Evolutionary conservation across 805 yeast species (phyloP).

Genomic region (Myxozyma lipomycoides): DNA sequence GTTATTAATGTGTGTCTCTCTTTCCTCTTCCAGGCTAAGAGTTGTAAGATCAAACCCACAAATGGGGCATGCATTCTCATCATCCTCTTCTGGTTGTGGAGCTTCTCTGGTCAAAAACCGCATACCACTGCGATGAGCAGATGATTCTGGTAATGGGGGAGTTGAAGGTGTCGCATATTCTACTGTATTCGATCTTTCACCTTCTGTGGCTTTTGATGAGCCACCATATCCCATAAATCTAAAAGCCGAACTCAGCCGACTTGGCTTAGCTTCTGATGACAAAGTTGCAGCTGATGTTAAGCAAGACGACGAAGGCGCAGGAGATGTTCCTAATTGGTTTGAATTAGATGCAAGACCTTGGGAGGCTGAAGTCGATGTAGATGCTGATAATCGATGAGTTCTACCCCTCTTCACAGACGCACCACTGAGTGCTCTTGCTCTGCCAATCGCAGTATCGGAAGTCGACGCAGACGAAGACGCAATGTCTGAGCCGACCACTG

Average conservation of each 20-base stretch:
- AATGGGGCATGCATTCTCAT: slow-evolving; percentile 40
- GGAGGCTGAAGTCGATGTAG: slow-evolving; percentile 2
- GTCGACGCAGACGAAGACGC: slow-evolving; percentile 13
- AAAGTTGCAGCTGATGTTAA: not conserved
- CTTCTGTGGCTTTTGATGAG: not conserved
- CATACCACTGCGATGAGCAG: slow-evolving; percentile 10
- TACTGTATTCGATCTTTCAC: not conserved
- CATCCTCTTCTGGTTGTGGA: slow-evolving; percentile 29
- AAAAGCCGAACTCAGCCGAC: slow-evolving; percentile 11
- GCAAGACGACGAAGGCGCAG: not conserved
- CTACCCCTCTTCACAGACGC: not conserved
- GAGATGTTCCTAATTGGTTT: not conserved
- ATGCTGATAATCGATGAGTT: slow-evolving; percentile 3
- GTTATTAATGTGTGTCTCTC: slow-evolving; percentile 63
- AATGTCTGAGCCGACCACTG: slow-evolving; percentile 24
- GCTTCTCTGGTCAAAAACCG: slow-evolving; percentile 7
- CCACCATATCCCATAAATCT: slow-evolving; percentile 13
- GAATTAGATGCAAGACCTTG: not conserved
- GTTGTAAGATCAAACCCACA: slow-evolving; percentile 36
- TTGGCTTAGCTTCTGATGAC: slow-evolving; percentile 4
- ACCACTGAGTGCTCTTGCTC: slow-evolving; percentile 1
- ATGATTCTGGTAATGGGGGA: slow-evolving; percentile 9
- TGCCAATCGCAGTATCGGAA: not conserved
- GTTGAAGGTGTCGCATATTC: slow-evolving; percentile 9
- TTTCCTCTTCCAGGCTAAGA: slow-evolving; percentile 36